phyloP scores from a whole-genome alignment of 2,329 filamentous ascomycete genomes.

The Fusarium bulbicola region DNA sequence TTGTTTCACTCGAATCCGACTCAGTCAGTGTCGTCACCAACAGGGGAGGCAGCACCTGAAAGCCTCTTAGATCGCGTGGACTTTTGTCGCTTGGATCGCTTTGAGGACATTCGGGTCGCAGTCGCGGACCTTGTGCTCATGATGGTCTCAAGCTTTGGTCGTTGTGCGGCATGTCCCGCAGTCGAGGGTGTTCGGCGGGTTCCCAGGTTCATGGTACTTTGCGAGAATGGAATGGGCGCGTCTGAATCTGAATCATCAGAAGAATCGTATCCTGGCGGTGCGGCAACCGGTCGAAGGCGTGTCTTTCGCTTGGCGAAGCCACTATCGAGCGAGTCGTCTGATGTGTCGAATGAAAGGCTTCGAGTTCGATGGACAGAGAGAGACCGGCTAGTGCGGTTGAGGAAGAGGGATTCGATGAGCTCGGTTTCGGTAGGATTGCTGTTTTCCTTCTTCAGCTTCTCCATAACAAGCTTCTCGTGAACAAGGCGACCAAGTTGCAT shows the following conservation, averaged over 20 bases:
- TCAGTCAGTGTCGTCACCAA: slow-evolving; percentile 51
- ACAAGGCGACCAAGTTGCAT: slow-evolving; percentile 54
- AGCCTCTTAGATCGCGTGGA: slow-evolving; percentile 45
- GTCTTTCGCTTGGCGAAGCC: slow-evolving; percentile 42
- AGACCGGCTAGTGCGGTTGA: slow-evolving; percentile 45
- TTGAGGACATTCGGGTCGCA: slow-evolving; percentile 43
- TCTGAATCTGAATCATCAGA: slow-evolving; percentile 48
- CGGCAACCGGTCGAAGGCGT: slow-evolving; percentile 43
- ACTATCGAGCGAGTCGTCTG: slow-evolving; percentile 47
- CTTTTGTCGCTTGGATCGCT: slow-evolving; percentile 43
- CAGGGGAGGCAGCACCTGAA: slow-evolving; percentile 48
- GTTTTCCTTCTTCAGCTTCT: slow-evolving; percentile 55
- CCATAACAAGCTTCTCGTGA: slow-evolving; percentile 57
- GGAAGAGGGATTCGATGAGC: slow-evolving; percentile 55
- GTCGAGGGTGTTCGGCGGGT: slow-evolving; percentile 37
- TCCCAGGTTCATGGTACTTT: slow-evolving; percentile 37
- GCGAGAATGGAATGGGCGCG: slow-evolving; percentile 35
- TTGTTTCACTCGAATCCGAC: slow-evolving; percentile 17
- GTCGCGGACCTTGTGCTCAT: slow-evolving; percentile 51
- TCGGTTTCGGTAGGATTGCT: slow-evolving; percentile 54
- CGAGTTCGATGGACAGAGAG: slow-evolving; percentile 47
- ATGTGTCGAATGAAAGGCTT: slow-evolving; percentile 51
- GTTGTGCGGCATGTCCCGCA: slow-evolving; percentile 49
- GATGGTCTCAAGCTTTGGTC: slow-evolving; percentile 59
- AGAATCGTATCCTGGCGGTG: slow-evolving; percentile 44